Evolutionary conservation across 192 early-diverging fungal species (phyloP), one percentile per base, ranked within the genome.

Genomic region (Backusella sp.): DNA sequence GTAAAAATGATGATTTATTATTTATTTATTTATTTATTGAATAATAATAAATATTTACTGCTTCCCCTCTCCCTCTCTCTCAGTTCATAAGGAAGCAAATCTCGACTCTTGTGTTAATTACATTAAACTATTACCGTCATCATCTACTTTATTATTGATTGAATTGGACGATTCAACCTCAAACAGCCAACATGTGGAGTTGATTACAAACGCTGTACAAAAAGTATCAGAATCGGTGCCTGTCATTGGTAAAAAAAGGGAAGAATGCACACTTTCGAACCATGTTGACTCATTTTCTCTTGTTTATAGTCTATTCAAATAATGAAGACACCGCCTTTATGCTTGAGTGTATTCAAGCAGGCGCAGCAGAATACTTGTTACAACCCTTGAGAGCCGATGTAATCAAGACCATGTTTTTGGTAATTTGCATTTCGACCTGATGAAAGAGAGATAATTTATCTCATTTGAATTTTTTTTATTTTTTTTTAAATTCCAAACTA

Each of bases 331-430:
- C 76, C 0, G 32, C 37, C 1, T 81, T 77, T 74, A 81, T 81
- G 80, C 69, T 81, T 34, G 68, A 77, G n/a, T 81, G 80, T 59
- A 62, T 81, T 17, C 68, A 81, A 68, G 73, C 72, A 26, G 80
- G 80, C 53, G 80, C 80, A 49, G 73, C 76, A 12, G 76, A 81
- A 59, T 81, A 81, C 39, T 53, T 81, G 30, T 35, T 81, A 28
- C 74, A 77, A 70, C 80, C 80, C 15, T 35, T 81, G 9, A 52
- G 70, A 26, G 39, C 30, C 21, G 68, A 81, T 71, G 80, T 81
- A 8, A 75, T 81, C 41, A 81, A 81, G 30, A 81, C 80, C 0
- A 35, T 81, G 35, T 81, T 81, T 66, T 34, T 81, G 73, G 80
- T 81, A 77, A 70, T 46, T 21, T 23, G 14, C 68, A n/a, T 21